Conservation (phyloP, 345 rosid genomes). For the Hibiscus syriacus region DNA sequence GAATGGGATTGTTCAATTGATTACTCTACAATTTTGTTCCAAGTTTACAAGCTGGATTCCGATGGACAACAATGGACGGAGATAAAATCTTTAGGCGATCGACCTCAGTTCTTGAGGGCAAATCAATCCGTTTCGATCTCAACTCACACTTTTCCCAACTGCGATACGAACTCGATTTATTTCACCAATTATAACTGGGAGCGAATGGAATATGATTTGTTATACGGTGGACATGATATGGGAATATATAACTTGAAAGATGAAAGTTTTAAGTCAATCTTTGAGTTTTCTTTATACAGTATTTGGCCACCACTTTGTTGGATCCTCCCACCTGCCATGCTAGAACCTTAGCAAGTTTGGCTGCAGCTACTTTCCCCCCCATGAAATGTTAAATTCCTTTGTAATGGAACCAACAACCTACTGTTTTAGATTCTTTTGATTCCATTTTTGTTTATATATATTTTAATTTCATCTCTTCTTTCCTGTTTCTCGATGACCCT, state of each 20-base stretch:
- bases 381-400: too few species aligned
- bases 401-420: too few species aligned
- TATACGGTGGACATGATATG: constrained; percentile 2
- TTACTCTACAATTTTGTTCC: neutral
- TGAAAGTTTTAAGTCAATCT: neutral
- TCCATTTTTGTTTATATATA: too few species aligned
- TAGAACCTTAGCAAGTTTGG: too few species aligned
- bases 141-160: neutral
- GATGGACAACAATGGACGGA: neutral
- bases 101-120: neutral
- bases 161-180: neutral
- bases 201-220: neutral
- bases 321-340: neutral
- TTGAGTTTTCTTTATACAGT: neutral
- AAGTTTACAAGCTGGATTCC: neutral
- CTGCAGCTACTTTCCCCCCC: too few species aligned
- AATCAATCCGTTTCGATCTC: neutral
- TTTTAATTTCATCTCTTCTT: too few species aligned
- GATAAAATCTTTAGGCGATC: neutral
- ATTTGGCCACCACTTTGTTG: neutral
- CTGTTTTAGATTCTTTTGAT: too few species aligned
- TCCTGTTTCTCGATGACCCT: too few species aligned
- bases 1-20: neutral
- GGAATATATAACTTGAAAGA: neutral
- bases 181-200: constrained; percentile 2